Evolutionary conservation across 2,329 filamentous ascomycete genomes (phyloP), one percentile per base, ranked within the genome.

Genomic region (Aspergillus hiratsukae): DNA sequence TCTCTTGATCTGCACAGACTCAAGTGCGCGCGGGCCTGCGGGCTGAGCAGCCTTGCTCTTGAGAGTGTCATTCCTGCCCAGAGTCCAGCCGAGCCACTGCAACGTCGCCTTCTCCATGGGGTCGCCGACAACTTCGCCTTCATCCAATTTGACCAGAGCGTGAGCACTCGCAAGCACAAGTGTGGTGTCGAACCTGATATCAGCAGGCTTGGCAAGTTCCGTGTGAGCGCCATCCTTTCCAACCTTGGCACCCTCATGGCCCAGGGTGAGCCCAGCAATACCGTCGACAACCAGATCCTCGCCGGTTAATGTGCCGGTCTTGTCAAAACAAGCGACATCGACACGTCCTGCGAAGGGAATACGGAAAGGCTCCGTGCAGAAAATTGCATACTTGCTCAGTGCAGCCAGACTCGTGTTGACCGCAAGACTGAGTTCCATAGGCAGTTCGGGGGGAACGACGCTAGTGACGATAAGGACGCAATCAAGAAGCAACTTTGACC

Each of bases 61-160:
- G 17, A 99, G 83, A 31, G 83, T 87, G 68, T 99, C 93, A 63
- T 96, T 94, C 68, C 86, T 88, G 49, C 92, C 92, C n/a, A 99
- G 82, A 55, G 83, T 87, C 94, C 94, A 99, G 53, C 93, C 92
- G 10, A 99, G 86, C 55, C 93, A 91, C 50, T 83, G 80, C 28
- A 99, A 80, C 1, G 94, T 97, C 48, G 94, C 94, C 76, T 97
- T 97, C 72, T 99, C 94, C 94, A 99, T 99, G 2, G 94, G 94
- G 69, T 99, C 94, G 67, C 94, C 94, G 48, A 99, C 94, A 64
- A 97, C 88, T 11, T 99, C 94, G 21, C 94, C 94, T 72, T 99
- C 94, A 63, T 99, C 94, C 17, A 99, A 83, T 72, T 93, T 97
- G 51, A 99, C 95, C 28, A 99, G 81, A 45, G 94, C 94, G 71